Base-by-base conservation (phyloP, 495 filamentous ascomycete species). In the Cenococcum geophilum region DNA sequence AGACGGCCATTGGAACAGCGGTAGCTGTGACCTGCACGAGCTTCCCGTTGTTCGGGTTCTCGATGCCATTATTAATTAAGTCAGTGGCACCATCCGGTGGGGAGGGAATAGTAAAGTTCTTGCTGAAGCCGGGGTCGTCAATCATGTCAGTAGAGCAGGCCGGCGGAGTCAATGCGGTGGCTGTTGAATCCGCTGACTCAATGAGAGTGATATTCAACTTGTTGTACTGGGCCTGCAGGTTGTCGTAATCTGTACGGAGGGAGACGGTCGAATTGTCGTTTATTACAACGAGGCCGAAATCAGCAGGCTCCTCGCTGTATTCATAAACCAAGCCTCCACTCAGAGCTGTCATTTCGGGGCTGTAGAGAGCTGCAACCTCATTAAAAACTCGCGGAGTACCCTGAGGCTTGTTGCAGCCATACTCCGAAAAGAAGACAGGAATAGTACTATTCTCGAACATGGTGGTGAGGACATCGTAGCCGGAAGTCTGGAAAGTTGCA, bases 371-470 rank as follows among this genome's bases (percentile, higher is more conserved):
- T 57, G 75, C 75, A 16, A 96, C 87, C 73, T 97, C 92, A 62
- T 83, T 84, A 78, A 96, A 97, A 62, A 82, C 64, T 70, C 93
- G 89, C 18, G 92, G 91, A 40, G 76, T 74, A 18, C 37, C 59
- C 21, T 27, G 14, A 32, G 86, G 83, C 23, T 81, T 76, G 80
- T 96, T 97, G 82, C 93, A 98, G 62, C 93, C 93, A 62, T 88
- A 97, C 75, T 98, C 93, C 67, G 89, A 92, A 80, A 95, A 96
- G 83, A 97, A 96, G 57, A 97, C 82, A 21, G 92, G 92, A 56
- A 96, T 79, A 34, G 85, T 86, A 57, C 82, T 85, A 63, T 81
- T 81, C 55, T 73, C 72, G 77, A 97, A 95, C 68, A 86, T 80
- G 9, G 76, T 71, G 45, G 88, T 83, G 4, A 97, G 78, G 14